These are phyloP conservation scores for Kalmusia sp. DNA, from an alignment of 2,329 filamentous ascomycete species.

Conservation along the genomic window DNA sequence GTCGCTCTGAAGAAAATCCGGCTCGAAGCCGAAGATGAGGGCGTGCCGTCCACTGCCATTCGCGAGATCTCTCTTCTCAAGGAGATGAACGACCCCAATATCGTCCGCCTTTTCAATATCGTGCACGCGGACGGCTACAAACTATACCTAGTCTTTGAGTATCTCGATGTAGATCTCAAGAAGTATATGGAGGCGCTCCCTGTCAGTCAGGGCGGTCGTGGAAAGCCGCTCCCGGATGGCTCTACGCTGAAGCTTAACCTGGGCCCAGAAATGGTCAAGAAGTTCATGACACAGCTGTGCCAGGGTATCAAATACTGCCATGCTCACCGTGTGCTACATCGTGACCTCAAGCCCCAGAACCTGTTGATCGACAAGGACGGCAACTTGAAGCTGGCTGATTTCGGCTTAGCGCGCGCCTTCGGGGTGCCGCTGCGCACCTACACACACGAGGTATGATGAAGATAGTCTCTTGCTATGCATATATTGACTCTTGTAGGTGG, in stretches of 20 bases:
- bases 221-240: conserved; percentile 83
- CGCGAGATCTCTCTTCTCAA: conserved; percentile 94
- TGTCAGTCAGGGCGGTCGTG: conserved; percentile 81
- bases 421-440: conserved; percentile 90
- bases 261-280: conserved; percentile 83
- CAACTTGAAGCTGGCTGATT: conserved; percentile 90
- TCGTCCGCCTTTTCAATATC: conserved; percentile 87
- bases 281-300: conserved; percentile 89
- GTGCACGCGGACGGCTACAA: conserved; percentile 95
- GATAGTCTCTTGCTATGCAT: conserved; percentile 18
- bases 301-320: conserved; percentile 89
- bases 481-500: conserved; percentile 62
- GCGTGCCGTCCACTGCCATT: conserved; percentile 90
- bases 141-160: conserved; percentile 92
- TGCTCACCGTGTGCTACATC: conserved; percentile 83
- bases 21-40: conserved; percentile 93
- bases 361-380: conserved; percentile 84
- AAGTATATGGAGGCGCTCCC: conserved; percentile 95
- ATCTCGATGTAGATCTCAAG: conserved; percentile 89
- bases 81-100: conserved; percentile 92
- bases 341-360: conserved; percentile 91
- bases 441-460: conserved; percentile 74
- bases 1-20: conserved; percentile 96
- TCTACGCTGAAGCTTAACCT: conserved; percentile 68
- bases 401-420: conserved; percentile 87